Conservation (phyloP, 352 stramenopile species). For the Phytophthora nicotianae region DNA sequence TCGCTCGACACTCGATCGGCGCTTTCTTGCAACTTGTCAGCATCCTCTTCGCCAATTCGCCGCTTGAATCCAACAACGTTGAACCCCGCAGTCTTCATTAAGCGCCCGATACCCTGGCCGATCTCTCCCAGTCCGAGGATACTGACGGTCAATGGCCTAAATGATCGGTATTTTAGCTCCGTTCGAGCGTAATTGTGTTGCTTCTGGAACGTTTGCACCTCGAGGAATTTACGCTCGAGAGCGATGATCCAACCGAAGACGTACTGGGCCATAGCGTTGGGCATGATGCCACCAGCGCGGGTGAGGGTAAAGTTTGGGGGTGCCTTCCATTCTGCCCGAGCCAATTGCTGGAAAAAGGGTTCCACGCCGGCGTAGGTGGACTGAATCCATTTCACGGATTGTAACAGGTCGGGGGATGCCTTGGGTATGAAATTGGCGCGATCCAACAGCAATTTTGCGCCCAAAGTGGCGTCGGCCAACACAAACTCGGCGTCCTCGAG, state of each 20-base stretch:
- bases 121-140: constrained; percentile 70
- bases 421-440: constrained; percentile 9
- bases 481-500: constrained; percentile 39
- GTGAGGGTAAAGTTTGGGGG: constrained; percentile 43
- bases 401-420: constrained; percentile 23
- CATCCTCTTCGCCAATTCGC: constrained; percentile 22
- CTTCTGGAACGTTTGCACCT: constrained; percentile 37
- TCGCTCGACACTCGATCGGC: constrained; percentile 54
- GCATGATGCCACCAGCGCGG: constrained; percentile 52
- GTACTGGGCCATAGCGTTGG: constrained; percentile 52
- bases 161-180: constrained; percentile 40
- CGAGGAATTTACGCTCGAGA: constrained; percentile 51
- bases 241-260: constrained; percentile 49
- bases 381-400: constrained; percentile 51
- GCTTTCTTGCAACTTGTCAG: constrained; percentile 9
- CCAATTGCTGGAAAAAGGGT: constrained; percentile 37
- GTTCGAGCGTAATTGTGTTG: constrained; percentile 33
- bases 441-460: constrained; percentile 35
- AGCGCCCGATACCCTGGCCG: constrained; percentile 54
- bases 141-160: constrained; percentile 46
- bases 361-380: constrained; percentile 59
- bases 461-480: constrained; percentile 36
- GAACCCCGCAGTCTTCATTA: constrained; percentile 60
- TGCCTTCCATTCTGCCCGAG: neutral
- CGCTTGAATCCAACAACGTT: constrained; percentile 75